Conservation (phyloP, 192 early-diverging fungal genomes). For the Pilobolus umbonatus region DNA sequence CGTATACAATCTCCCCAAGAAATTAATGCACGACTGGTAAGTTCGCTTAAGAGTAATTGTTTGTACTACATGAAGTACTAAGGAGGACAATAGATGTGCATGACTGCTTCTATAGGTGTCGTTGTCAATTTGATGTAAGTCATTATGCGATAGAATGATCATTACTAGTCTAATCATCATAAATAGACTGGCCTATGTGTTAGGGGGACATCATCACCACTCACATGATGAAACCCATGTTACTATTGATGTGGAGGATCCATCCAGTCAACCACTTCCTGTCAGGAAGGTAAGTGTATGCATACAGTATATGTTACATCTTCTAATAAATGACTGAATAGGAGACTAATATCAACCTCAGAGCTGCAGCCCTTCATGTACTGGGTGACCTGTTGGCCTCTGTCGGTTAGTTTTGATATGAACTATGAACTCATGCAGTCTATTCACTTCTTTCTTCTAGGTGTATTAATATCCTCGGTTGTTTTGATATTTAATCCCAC, state of each 20-base stretch:
- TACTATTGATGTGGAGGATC: conserved; percentile 11
- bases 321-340: not conserved
- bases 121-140: conserved; percentile 68
- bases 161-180: not conserved
- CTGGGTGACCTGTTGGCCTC: conserved; percentile 78
- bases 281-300: not conserved
- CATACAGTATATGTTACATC: not conserved
- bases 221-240: conserved; percentile 30
- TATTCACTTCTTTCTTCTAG: not conserved
- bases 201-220: conserved; percentile 52
- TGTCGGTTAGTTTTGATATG: conserved; percentile 36
- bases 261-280: not conserved
- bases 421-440: not conserved
- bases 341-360: conserved; percentile 60
- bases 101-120: conserved; percentile 69
- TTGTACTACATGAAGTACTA: not conserved
- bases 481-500: conserved; percentile 57
- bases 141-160: not conserved
- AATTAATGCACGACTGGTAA: conserved; percentile 56
- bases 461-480: conserved; percentile 73
- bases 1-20: conserved; percentile 56
- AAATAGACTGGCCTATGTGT: conserved; percentile 47
- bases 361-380: conserved; percentile 74
- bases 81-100: conserved; percentile 47
- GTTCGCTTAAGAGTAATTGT: not conserved